Base-by-base conservation (phyloP, 441 rosid species). In the Geranium incanum region DNA sequence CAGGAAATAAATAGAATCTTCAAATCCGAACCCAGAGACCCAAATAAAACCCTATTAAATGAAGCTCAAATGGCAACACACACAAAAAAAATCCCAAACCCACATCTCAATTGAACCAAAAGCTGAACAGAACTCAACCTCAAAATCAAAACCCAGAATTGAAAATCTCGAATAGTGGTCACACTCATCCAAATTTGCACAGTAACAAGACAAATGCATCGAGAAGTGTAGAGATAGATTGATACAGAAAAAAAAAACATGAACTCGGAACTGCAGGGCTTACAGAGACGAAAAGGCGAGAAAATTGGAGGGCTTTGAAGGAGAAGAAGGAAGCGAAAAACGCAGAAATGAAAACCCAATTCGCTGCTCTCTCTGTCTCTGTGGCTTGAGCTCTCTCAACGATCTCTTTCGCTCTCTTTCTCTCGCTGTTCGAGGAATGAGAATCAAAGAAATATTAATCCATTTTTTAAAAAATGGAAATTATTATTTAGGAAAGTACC, bases 281-380 rank as follows among this genome's bases (percentile, higher is more conserved):
- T 52, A 52, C 60, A 15, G 18, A 13, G 60, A 52, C 18, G 13
- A 52, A 52, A 52, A 52, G 13, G 60, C 18, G n/a, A 4, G 60
- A 52, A 52, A 52, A 52, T 15, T 52, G n/a, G 60, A 52, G 60
- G 60, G 60, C 60, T 52, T 43, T 43, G 18, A 13, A n/a, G 60
- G 18, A 52, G 60, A 13, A 52, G 60, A 13, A 52, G 19, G 60
- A 13, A 52, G 33, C 18, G 18, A 4, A 18, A 52, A 52, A 52
- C 4, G 19, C 60, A 52, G 60, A 52, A 52, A 52, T 52, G 1
- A 15, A 15, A 52, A 52, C 60, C 60, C 60, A n/a, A 52, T 52
- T 52, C 60, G 60, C 60, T 15, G 6, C 16, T 11, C 50, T 52
- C 16, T 52, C 60, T 52, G 60, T 52, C 60, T 52, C 60, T 52